Base-by-base conservation (phyloP, 2,329 filamentous ascomycete genomes). In the Aspergillus amoenus region DNA sequence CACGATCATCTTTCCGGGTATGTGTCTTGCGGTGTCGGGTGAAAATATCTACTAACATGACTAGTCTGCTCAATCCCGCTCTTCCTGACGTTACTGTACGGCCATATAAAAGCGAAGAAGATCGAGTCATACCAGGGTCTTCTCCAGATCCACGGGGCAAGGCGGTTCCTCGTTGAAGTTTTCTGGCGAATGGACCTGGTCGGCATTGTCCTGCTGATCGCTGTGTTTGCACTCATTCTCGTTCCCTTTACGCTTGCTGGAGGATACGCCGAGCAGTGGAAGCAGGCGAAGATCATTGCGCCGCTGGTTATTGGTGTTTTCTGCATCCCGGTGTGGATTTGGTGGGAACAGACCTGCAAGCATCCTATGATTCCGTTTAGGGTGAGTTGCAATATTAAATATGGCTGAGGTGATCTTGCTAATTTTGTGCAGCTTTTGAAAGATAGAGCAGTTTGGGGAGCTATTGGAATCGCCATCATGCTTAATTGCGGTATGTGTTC, bases 401-500 rank as follows among this genome's bases (percentile, higher is more conserved):
- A 17, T 17, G 4, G 18, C 17, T 27, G 7, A 34, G 2, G 21
- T 15, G 22, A 17, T 13, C 7, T 43, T 55, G 39, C 64, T 61
- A 8, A 43, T 6, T 41, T 41, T 5, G 3, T 34, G 1, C 55
- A 74, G 55, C 75, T 86, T 2, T 77, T 88, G 65, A 84, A 82
- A 70, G 84, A 88, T 66, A 84, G 86, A 21, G 79, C 79, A n/a
- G 80, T 88, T 24, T 88, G 85, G 84, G 84, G 78, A 5, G 80
- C 86, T 4, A 70, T 88, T 30, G 84, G 82, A 3, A 85, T 89
- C 43, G 84, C 68, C 2, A 18, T 68, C 4, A 67, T 68, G 67
- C 49, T 70, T 5, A 69, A 68, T 34, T 63, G 61, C 3, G 66
- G 67, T 69, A 64, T 21, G 58, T 46, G 7, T 17, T 17, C 17